A percentile compares a stretch with the other conserved stretches of the same genome.
phyloP scores from a whole-genome alignment of 164 flowering plant genomes.

The Tinospora cordifolia region DNA sequence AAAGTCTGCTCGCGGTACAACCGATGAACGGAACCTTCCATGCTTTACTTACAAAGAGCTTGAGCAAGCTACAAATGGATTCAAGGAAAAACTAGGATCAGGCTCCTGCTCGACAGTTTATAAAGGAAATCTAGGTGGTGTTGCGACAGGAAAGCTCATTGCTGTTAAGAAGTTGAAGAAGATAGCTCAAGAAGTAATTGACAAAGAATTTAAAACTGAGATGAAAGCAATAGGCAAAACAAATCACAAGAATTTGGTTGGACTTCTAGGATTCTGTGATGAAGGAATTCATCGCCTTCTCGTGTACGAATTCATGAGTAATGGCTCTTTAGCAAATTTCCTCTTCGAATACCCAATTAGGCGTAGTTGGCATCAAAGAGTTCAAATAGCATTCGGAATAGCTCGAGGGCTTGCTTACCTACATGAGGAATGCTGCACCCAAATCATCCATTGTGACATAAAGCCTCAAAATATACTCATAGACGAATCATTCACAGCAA shows the following conservation, averaged over 20 bases:
- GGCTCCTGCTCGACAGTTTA: slow-evolving; percentile 14
- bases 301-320: slow-evolving; percentile 24
- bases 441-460: slow-evolving; percentile 23
- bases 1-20: background rate
- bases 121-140: slow-evolving; percentile 10
- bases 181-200: slow-evolving; percentile 6
- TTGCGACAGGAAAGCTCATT: background rate
- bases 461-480: slow-evolving; percentile 25
- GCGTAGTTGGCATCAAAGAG: slow-evolving; percentile 17
- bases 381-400: slow-evolving; percentile 17
- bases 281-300: slow-evolving; percentile 19
- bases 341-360: slow-evolving; percentile 16
- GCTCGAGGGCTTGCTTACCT: slow-evolving; percentile 21
- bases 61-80: slow-evolving; percentile 18
- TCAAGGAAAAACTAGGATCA: slow-evolving; percentile 13
- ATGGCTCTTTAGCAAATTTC: slow-evolving; percentile 16
- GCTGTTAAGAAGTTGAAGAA: slow-evolving; percentile 22
- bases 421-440: slow-evolving; percentile 22
- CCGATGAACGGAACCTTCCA: background rate
- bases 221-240: slow-evolving; percentile 19
- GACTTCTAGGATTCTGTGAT: slow-evolving; percentile 22
- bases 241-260: slow-evolving; percentile 24
- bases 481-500: slow-evolving; percentile 13
- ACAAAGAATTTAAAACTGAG: slow-evolving; percentile 20
- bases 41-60: slow-evolving; percentile 19